Conservation (phyloP, 352 stramenopile species). For the Pythium apleroticum region DNA sequence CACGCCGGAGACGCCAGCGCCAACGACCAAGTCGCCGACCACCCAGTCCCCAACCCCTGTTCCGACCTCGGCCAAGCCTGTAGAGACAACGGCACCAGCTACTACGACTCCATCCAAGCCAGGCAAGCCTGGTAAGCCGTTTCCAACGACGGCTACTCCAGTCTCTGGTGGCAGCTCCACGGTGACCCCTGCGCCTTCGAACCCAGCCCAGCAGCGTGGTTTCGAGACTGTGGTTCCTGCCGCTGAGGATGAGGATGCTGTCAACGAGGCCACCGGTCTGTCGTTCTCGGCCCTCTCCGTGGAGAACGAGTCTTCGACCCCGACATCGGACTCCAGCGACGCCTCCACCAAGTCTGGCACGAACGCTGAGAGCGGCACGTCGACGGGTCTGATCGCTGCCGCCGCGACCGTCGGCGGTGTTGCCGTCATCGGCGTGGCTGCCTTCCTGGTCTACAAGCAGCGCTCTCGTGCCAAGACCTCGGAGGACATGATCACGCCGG, state of each 20-base stretch:
- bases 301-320: conserved; percentile 1
- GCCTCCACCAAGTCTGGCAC: conserved; percentile 12
- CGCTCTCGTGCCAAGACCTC: not conserved
- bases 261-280: conserved; percentile 6
- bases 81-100: conserved; percentile 2
- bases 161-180: not conserved
- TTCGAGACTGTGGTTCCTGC: not conserved
- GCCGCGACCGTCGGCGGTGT: conserved; percentile 18
- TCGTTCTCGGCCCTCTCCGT: conserved; percentile 12
- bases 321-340: not conserved
- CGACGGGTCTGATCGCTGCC: conserved; percentile 14
- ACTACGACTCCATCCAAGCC: conserved; percentile 2
- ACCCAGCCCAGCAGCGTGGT: conserved; percentile 11
- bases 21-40: not conserved
- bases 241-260: not conserved
- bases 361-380: not conserved
- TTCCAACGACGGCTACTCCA: not conserved
- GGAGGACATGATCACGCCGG: conserved; percentile 13
- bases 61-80: no score
- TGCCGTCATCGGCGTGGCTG: conserved; percentile 16
- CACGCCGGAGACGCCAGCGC: conserved; percentile 11
- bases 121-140: not conserved
- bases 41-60: no score
- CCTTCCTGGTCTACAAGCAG: conserved; percentile 25
- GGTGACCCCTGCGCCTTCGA: not conserved